Evolutionary conservation across 2,329 filamentous ascomycete species (phyloP).

Genomic region (Cyclaneusma minus): DNA sequence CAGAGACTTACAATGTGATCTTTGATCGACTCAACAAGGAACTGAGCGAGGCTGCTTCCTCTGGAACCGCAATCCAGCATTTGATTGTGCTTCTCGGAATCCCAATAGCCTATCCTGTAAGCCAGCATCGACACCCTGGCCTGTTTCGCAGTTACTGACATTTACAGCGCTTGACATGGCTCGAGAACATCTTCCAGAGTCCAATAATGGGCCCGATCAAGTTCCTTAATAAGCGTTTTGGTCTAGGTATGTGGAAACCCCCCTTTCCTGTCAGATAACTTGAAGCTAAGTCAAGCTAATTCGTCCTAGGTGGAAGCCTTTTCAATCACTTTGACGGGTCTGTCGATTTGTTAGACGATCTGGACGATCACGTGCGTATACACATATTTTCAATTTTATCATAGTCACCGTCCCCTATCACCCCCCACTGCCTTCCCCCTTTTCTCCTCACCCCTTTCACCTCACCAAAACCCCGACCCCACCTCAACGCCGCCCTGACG

Average conservation of each 20-base stretch:
- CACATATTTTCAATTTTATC: constrained; percentile 44
- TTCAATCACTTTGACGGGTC: constrained; percentile 94
- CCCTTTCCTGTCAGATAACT: constrained; percentile 1
- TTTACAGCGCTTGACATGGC: constrained; percentile 68
- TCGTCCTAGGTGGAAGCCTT: constrained; percentile 46
- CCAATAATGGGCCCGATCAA: constrained; percentile 80
- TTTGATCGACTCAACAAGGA: constrained; percentile 64
- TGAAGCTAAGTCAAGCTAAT: too few species aligned
- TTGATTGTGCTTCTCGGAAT: constrained; percentile 78
- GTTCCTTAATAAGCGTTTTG: constrained; percentile 80
- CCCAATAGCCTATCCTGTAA: constrained; percentile 66
- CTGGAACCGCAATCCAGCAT: constrained; percentile 70
- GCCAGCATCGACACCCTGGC: constrained; percentile 26
- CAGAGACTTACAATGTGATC: constrained; percentile 73
- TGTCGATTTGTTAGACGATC: constrained; percentile 79
- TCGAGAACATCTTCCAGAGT: constrained; percentile 81
- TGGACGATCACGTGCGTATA: constrained; percentile 95
- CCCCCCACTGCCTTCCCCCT: too few species aligned
- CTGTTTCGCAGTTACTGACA: constrained; percentile 8
- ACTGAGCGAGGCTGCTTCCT: constrained; percentile 48
- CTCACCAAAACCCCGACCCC: too few species aligned
- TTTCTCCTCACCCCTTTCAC: too few species aligned
- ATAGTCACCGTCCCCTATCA: constrained; percentile 51
- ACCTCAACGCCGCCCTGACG: too few species aligned
- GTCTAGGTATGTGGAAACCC: constrained; percentile 34